phyloP scores from a whole-genome alignment of 2,329 filamentous ascomycete species.

The Periconia sp. region DNA sequence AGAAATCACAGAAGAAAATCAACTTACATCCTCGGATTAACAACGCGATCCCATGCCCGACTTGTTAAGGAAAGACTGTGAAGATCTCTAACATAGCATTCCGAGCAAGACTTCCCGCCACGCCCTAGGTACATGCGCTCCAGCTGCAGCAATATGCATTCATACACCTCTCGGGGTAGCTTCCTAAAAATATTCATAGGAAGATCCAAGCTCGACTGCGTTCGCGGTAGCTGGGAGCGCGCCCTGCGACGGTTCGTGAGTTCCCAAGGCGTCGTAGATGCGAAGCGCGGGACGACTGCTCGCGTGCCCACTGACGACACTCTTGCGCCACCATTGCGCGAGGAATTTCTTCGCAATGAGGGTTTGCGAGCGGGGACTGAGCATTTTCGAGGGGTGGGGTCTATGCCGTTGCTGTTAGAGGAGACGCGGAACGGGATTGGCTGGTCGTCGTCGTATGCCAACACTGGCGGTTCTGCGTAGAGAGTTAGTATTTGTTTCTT shows the following conservation, averaged over 20 bases:
- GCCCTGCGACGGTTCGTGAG: background rate
- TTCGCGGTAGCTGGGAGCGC: slow-evolving; percentile 5
- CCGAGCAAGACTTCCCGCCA: slow-evolving; percentile 47
- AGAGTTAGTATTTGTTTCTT: background rate
- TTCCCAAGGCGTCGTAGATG: background rate
- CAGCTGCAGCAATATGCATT: slow-evolving; percentile 56
- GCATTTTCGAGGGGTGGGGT: background rate
- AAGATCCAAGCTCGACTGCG: slow-evolving; percentile 16
- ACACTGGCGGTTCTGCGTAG: background rate
- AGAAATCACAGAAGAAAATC: slow-evolving; percentile 35
- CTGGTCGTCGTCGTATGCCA: background rate
- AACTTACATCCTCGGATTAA: slow-evolving; percentile 53
- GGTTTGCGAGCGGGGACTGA: background rate
- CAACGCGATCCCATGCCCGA: slow-evolving; percentile 58
- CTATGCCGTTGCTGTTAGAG: background rate
- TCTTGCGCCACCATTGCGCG: background rate
- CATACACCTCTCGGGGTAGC: slow-evolving; percentile 57
- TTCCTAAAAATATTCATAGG: slow-evolving; percentile 45
- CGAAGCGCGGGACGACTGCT: background rate
- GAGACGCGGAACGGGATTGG: background rate
- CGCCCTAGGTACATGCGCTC: slow-evolving; percentile 45
- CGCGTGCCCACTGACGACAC: background rate
- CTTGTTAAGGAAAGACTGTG: slow-evolving; percentile 56
- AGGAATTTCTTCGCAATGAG: background rate
- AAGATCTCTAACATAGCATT: slow-evolving; percentile 58